A percentile compares a stretch with the other conserved stretches of the same genome.
These are phyloP conservation scores for Prunella vulgaris DNA, from an alignment of 257 asterid genomes.

Conservation along the genomic window DNA sequence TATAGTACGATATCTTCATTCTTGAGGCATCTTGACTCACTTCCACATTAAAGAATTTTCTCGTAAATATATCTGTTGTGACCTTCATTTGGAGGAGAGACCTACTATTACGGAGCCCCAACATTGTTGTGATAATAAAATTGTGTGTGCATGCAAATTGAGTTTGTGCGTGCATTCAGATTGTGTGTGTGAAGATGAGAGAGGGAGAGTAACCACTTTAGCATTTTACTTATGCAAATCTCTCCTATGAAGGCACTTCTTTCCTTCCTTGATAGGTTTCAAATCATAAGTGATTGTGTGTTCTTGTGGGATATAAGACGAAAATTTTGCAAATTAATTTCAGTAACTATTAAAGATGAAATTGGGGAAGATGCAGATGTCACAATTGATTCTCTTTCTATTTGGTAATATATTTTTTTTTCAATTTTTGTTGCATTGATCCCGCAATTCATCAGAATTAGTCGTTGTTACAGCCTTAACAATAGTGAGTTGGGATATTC, in stretches of 20 bases:
- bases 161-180: conserved; percentile 15
- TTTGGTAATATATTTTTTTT: too few relatives aligned
- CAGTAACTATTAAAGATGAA: too few relatives aligned
- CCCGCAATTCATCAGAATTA: too few relatives aligned
- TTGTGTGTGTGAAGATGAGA: conserved; percentile 8
- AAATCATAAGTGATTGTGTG: too few relatives aligned
- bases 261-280: neutral
- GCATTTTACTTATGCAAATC: conserved; percentile 14
- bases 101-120: neutral
- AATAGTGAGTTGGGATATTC: too few relatives aligned
- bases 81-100: conserved; percentile 38
- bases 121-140: neutral
- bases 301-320: too few relatives aligned
- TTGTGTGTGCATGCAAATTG: conserved; percentile 8
- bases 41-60: conserved; percentile 42
- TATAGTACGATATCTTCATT: conserved; percentile 45
- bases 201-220: neutral
- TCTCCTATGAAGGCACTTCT: neutral
- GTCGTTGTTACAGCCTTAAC: too few relatives aligned
- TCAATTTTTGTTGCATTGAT: too few relatives aligned
- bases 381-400: too few relatives aligned
- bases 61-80: conserved; percentile 53
- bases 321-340: too few relatives aligned
- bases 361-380: too few relatives aligned
- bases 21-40: conserved; percentile 48